These are phyloP conservation scores for Calonectria pseudoturangicola DNA, from an alignment of 2,329 filamentous ascomycete species.

Conservation along the genomic window DNA sequence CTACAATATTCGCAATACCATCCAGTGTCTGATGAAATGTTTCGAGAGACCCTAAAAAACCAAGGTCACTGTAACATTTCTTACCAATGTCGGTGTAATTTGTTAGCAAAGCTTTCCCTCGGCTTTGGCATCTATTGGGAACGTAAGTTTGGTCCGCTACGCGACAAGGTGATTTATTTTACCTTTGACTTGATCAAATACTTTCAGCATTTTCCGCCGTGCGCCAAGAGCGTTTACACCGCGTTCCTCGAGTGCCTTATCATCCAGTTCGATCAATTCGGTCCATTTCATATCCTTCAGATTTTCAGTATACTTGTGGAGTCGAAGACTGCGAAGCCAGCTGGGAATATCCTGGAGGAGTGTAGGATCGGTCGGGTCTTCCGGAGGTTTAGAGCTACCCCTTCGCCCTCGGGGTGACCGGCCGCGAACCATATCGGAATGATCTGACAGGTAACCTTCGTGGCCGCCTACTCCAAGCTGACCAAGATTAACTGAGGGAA, in stretches of 20 bases:
- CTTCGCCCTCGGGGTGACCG: slow-evolving; percentile 93
- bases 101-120: slow-evolving; percentile 79
- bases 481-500: slow-evolving; percentile 82
- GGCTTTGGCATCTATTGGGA: slow-evolving; percentile 77
- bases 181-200: slow-evolving; percentile 96
- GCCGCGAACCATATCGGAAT: slow-evolving; percentile 92
- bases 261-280: slow-evolving; percentile 92
- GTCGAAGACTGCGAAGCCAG: slow-evolving; percentile 93
- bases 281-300: slow-evolving; percentile 98
- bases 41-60: slow-evolving; percentile 30
- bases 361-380: slow-evolving; percentile 94
- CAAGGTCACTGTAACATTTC: slow-evolving; percentile 39
- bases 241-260: slow-evolving; percentile 92
- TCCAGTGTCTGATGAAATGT: slow-evolving; percentile 31
- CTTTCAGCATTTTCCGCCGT: slow-evolving; percentile 98
- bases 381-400: slow-evolving; percentile 96
- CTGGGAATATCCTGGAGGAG: slow-evolving; percentile 95
- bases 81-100: slow-evolving; percentile 34
- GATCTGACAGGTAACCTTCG: slow-evolving; percentile 94
- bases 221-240: slow-evolving; percentile 97
- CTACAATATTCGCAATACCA: slow-evolving; percentile 32
- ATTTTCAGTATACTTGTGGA: slow-evolving; percentile 99
- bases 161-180: slow-evolving; percentile 50
- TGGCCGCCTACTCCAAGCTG: slow-evolving; percentile 82
- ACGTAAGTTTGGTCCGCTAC: slow-evolving; percentile 45